These are phyloP conservation scores for Dendrobium catenatum DNA, from an alignment of 106 monocot species.

Conservation along the genomic window DNA sequence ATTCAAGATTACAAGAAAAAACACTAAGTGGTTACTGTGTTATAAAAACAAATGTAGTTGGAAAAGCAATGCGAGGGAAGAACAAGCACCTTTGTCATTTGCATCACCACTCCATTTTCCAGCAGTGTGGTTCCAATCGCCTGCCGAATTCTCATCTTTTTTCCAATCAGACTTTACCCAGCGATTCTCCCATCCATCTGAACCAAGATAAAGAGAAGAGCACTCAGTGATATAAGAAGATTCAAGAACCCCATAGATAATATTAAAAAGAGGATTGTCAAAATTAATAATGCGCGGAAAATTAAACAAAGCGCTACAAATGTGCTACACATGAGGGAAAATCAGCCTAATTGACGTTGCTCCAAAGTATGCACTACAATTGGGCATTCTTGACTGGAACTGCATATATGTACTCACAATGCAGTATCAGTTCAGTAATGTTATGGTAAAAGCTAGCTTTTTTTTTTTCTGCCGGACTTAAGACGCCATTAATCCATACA, in stretches of 20 bases:
- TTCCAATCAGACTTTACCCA: conserved; percentile 97
- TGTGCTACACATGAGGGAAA: neutral
- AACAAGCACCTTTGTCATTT: conserved; percentile 57
- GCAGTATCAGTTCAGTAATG: neutral
- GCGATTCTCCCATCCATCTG: conserved; percentile 75
- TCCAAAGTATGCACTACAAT: neutral
- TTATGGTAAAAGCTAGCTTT: neutral
- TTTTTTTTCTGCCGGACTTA: neutral
- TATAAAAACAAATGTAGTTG: too few relatives aligned
- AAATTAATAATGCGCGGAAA: neutral
- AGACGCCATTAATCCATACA: neutral
- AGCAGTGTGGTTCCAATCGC: conserved; percentile 81
- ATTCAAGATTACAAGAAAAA: neutral
- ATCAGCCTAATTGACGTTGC: neutral
- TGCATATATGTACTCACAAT: neutral
- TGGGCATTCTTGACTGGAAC: neutral
- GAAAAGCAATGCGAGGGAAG: neutral
- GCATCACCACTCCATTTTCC: conserved; percentile 72
- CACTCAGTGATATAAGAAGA: neutral
- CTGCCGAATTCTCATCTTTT: conserved; percentile 69
- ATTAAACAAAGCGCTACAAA: neutral
- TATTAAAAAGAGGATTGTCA: neutral
- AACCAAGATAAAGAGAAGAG: neutral
- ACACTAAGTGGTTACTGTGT: neutral
- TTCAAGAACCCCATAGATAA: neutral